phyloP scores from a whole-genome alignment of 2,329 filamentous ascomycete genomes.

The Fusarium verrucosum region DNA sequence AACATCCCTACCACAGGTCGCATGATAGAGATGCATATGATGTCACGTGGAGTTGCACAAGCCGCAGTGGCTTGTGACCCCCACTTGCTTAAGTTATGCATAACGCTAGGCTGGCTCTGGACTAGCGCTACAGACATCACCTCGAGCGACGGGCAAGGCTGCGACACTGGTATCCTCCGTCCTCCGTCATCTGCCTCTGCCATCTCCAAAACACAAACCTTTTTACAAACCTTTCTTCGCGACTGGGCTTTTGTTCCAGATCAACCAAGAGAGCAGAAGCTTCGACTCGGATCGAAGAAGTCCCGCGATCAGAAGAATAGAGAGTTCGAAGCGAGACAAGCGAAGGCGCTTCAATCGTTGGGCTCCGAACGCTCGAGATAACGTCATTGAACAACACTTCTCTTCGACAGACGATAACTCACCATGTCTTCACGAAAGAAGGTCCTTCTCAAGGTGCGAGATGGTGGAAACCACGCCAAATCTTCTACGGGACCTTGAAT shows the following conservation, averaged over 20 bases:
- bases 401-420: constrained; percentile 40
- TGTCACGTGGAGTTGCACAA: constrained; percentile 46
- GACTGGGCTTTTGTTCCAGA: constrained; percentile 8
- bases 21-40: constrained; percentile 41
- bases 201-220: constrained; percentile 41
- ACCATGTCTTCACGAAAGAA: constrained; percentile 86
- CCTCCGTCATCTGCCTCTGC: constrained; percentile 36
- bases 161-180: constrained; percentile 41
- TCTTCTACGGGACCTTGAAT: background rate
- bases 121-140: constrained; percentile 35
- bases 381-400: constrained; percentile 45
- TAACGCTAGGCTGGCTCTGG: constrained; percentile 32
- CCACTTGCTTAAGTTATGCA: constrained; percentile 40
- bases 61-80: background rate
- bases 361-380: constrained; percentile 40
- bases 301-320: background rate
- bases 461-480: background rate
- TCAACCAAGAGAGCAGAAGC: background rate
- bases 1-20: constrained; percentile 27
- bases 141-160: constrained; percentile 44
- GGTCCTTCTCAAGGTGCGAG: constrained; percentile 82
- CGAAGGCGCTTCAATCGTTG: constrained; percentile 30
- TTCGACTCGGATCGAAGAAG: background rate
- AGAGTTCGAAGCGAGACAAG: constrained; percentile 8
- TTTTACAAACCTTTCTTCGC: constrained; percentile 4